A percentile compares a stretch with the other conserved stretches of the same genome.
Conservation (phyloP, 192 early-diverging fungal genomes). For the Dissophora globulifera region DNA sequence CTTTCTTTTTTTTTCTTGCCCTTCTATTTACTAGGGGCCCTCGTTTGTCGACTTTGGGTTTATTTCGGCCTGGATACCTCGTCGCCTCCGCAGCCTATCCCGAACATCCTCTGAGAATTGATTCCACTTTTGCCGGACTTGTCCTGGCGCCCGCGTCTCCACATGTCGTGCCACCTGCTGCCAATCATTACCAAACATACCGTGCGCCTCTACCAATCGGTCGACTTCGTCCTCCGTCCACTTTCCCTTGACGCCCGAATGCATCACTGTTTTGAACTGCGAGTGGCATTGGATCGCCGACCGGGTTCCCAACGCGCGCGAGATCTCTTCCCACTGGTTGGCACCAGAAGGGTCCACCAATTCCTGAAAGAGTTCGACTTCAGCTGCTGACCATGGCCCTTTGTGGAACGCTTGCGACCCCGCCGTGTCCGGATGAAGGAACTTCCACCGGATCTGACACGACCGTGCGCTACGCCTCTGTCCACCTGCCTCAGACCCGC, state of each 20-base stretch:
- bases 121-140: conserved; percentile 30
- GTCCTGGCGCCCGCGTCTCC: conserved; percentile 22
- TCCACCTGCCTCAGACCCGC: not conserved
- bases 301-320: conserved; percentile 22
- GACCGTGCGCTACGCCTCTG: conserved; percentile 21
- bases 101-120: conserved; percentile 29
- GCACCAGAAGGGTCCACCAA: conserved; percentile 7
- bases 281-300: conserved; percentile 36
- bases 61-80: not conserved
- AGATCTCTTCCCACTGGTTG: conserved; percentile 40
- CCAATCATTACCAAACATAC: conserved; percentile 25
- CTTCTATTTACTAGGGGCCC: too few species aligned
- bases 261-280: conserved; percentile 39
- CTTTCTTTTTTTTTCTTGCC: not conserved
- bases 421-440: conserved; percentile 7
- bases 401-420: not conserved
- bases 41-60: not conserved
- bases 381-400: conserved; percentile 25
- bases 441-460: conserved; percentile 38
- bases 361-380: conserved; percentile 28
- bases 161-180: conserved; percentile 30
- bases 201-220: conserved; percentile 20
- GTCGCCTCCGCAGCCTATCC: not conserved
- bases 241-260: conserved; percentile 38
- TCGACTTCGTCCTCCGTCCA: conserved; percentile 29